Conservation (phyloP, 2,329 filamentous ascomycete species). For the Magnaporthiopsis rhizophila region DNA sequence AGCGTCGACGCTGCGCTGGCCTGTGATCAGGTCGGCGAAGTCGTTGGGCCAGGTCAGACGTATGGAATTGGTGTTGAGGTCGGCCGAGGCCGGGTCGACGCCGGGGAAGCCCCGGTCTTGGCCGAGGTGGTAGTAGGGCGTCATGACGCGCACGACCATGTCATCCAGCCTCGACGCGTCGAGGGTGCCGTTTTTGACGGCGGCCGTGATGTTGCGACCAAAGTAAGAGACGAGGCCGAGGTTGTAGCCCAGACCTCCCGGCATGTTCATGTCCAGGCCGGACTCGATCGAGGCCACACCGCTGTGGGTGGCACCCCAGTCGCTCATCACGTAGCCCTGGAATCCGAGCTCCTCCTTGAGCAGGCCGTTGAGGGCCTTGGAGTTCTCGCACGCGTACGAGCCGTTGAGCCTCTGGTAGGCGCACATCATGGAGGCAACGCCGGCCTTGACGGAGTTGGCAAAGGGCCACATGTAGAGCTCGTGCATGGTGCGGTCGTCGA, state of each 20-base stretch:
- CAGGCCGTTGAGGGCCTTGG: conserved; percentile 60
- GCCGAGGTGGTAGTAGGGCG: conserved; percentile 40
- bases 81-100: conserved; percentile 35
- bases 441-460: conserved; percentile 58
- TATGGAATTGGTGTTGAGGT: conserved; percentile 42
- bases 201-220: conserved; percentile 59
- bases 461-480: conserved; percentile 71
- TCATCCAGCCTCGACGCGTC: conserved; percentile 64
- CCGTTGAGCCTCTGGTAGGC: conserved; percentile 71
- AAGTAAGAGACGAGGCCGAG: no score
- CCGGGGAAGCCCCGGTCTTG: conserved; percentile 39
- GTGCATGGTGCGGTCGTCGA: conserved; percentile 64
- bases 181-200: conserved; percentile 69
- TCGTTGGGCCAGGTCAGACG: conserved; percentile 33
- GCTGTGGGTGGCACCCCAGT: conserved; percentile 27
- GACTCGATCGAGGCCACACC: conserved; percentile 34
- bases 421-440: conserved; percentile 55
- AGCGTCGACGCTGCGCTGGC: conserved; percentile 23
- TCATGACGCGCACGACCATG: conserved; percentile 45
- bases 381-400: conserved; percentile 69
- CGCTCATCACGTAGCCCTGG: conserved; percentile 73
- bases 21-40: conserved; percentile 11
- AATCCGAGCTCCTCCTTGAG: conserved; percentile 72
- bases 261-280: conserved; percentile 46
- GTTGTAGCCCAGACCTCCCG: no score